These are phyloP conservation scores for Begonia masoniana DNA, from an alignment of 306 rosid species.

Conservation along the genomic window DNA sequence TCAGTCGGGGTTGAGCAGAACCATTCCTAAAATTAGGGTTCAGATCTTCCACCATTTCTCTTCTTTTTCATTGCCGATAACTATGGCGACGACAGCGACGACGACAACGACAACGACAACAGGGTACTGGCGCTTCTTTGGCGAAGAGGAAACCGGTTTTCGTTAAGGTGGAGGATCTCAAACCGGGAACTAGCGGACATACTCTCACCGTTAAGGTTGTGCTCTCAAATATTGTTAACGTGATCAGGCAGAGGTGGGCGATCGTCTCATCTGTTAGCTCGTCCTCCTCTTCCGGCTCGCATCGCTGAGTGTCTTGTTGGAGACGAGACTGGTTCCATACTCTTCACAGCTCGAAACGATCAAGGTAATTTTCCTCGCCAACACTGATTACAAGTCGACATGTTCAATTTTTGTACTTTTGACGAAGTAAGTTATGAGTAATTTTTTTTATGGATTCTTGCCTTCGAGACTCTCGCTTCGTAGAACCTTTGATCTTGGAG, in stretches of 20 bases:
- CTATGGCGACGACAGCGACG: no score
- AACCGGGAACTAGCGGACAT: conserved; percentile 65
- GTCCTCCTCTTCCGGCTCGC: conserved; percentile 27
- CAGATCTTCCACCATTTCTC: no score
- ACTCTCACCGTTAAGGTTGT: conserved; percentile 64
- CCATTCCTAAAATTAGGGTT: no score
- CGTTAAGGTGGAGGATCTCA: conserved; percentile 47
- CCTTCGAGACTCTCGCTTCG: neutral
- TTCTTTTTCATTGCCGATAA: no score
- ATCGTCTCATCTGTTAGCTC: conserved; percentile 22
- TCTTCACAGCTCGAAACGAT: conserved; percentile 69
- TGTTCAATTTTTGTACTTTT: no score
- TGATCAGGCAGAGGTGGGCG: conserved; percentile 18
- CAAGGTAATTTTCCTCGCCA: conserved; percentile 29
- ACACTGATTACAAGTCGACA: no score
- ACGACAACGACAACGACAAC: no score
- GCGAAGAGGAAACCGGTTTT: conserved; percentile 61
- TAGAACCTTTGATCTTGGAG: neutral
- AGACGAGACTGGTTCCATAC: conserved; percentile 49
- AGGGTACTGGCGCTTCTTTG: no score
- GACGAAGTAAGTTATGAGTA: no score
- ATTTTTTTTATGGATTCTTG: no score
- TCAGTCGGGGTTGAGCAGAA: no score
- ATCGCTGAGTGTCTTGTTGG: conserved; percentile 60
- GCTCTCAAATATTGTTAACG: conserved; percentile 22